Base-by-base conservation (phyloP, 192 early-diverging fungal genomes). In the Thoreauomyces humboldtii region DNA sequence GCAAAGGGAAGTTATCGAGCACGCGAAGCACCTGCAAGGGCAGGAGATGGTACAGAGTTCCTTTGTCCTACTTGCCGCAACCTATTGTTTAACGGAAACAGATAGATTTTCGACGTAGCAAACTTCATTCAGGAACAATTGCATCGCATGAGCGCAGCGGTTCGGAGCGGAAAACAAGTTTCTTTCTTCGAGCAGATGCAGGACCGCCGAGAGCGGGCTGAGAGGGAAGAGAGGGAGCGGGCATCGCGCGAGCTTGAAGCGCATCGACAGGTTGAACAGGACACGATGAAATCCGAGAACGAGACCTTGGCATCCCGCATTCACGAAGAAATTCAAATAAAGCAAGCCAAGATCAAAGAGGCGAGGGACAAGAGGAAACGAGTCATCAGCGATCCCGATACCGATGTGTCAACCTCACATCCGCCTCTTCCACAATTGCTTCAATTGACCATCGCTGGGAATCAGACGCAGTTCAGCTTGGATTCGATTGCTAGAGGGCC, bases 121-220 rank as follows among this genome's bases (percentile, higher is more conserved):
- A 69, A 59, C 43, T 55, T 52, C 29, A 60, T 70, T 24, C 62
- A 72, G 28, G 77, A 75, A 43, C 55, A 66, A 17, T 37, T 79
- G 3, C 47, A 48, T 27, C 25, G 53, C 6, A 46, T 73, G 43
- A 72, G 76, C 53, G 24, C 59, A 0, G 67, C 62, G 25, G 67
- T 70, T 34, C 51, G 67, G 28, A 69, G 69, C 3, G 34, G 53
- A 14, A 72, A 73, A 44, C 69, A 72, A n/a, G 35, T 63, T 17
- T 79, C 77, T 47, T 72, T 61, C 53, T 73, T 67, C 41, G 72
- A 79, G 29, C 70, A 73, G 37, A 79, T 79, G 73, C 56, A 67
- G 34, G 63, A 59, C 28, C 35, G 70, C 1, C 56, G 61, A 22
- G 61, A 59, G 28, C 57, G 56, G 28, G 64, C 36, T n/a, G 50